A percentile compares a stretch with the other conserved stretches of the same genome.
Evolutionary conservation across 257 asterid genomes (phyloP).

Genomic region (Plantago ovata): DNA sequence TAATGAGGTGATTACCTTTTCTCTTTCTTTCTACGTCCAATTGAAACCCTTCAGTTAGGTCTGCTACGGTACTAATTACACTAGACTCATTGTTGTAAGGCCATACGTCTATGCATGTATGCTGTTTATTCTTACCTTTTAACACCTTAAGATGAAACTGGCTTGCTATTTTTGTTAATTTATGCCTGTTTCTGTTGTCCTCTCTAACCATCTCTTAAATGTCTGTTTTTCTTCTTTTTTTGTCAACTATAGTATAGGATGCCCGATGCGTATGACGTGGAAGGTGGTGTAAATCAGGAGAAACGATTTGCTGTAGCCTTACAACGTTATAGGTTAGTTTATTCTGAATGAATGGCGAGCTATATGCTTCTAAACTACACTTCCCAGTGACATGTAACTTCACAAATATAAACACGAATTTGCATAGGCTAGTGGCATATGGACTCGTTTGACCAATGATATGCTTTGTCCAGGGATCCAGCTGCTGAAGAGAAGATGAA

Average conservation of each 20-base stretch:
- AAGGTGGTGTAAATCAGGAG: slow-evolving; percentile 53
- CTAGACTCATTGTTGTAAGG: too few relatives aligned
- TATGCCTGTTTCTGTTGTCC: slow-evolving; percentile 10
- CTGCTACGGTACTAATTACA: too few relatives aligned
- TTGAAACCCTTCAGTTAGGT: too few relatives aligned
- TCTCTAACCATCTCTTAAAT: slow-evolving; percentile 8
- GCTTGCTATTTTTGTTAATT: slow-evolving; percentile 11
- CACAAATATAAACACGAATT: not conserved
- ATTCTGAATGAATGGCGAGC: not conserved
- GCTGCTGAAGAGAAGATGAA: slow-evolving; percentile 86
- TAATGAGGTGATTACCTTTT: slow-evolving; percentile 54
- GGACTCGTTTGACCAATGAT: not conserved
- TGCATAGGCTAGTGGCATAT: not conserved
- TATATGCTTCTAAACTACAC: not conserved
- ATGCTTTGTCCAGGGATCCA: slow-evolving; percentile 17
- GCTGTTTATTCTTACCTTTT: too few relatives aligned
- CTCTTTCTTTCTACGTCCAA: too few relatives aligned
- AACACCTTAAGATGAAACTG: too few relatives aligned
- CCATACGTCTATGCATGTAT: too few relatives aligned
- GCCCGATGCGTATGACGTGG: slow-evolving; percentile 66
- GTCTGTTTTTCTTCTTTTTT: slow-evolving; percentile 7
- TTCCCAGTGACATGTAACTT: not conserved
- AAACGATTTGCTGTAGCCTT: slow-evolving; percentile 48
- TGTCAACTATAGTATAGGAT: slow-evolving; percentile 63
- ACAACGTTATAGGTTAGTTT: slow-evolving; percentile 40